phyloP scores from a whole-genome alignment of 805 yeast species.

The Candida krabiensis region DNA sequence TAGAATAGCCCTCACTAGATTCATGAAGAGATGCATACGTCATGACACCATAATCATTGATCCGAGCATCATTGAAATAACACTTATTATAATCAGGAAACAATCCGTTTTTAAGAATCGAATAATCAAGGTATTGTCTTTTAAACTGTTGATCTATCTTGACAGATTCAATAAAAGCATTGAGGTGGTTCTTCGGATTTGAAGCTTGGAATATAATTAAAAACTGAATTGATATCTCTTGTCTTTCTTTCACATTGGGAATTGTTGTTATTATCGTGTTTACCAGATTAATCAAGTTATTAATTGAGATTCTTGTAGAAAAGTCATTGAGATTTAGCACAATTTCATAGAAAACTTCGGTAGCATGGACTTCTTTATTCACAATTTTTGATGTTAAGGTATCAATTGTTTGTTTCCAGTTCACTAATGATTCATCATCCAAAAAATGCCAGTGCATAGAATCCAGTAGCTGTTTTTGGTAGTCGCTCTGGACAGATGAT shows the following conservation, averaged over 20 bases:
- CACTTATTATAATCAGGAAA: conserved; percentile 30
- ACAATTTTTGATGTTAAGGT: conserved; percentile 10
- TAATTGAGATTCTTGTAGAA: conserved; percentile 21
- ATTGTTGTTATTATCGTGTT: conserved; percentile 20
- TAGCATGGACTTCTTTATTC: conserved; percentile 8
- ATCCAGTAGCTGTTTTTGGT: conserved; percentile 2
- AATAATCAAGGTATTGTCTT: conserved; percentile 28
- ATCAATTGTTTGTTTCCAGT: conserved; percentile 14
- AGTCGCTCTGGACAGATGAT: no score
- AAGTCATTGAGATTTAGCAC: conserved; percentile 21
- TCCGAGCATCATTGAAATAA: conserved; percentile 31
- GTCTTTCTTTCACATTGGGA: conserved; percentile 22
- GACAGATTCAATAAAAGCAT: conserved; percentile 25
- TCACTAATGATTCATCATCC: conserved; percentile 8
- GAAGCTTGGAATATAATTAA: conserved; percentile 27
- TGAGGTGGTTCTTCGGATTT: conserved; percentile 19
- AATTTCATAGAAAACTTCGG: conserved; percentile 30
- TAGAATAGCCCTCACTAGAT: conserved; percentile 76
- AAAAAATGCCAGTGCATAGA: conserved; percentile 18
- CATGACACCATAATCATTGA: conserved; percentile 29
- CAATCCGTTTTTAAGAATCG: conserved; percentile 27
- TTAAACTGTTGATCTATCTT: conserved; percentile 28
- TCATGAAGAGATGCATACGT: conserved; percentile 67
- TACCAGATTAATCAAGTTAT: conserved; percentile 16
- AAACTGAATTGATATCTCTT: conserved; percentile 23